Conservation (phyloP, 2,329 filamentous ascomycete genomes). For the Neopestalotiopsis sp. region DNA sequence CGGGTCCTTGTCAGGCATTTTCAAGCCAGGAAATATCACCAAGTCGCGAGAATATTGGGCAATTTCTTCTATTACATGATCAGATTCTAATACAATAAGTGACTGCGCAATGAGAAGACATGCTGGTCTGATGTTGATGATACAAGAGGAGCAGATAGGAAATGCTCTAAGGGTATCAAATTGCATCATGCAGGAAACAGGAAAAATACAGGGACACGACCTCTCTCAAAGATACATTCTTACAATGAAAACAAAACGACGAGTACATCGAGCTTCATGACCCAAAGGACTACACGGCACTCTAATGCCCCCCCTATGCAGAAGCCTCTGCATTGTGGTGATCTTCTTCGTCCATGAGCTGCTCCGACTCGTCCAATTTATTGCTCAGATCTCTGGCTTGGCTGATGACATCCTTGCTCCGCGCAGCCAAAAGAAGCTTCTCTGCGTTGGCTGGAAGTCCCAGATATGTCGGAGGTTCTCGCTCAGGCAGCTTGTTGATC, state of each 20-base stretch:
- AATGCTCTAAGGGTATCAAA: slow-evolving; percentile 7
- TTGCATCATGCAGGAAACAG: not conserved
- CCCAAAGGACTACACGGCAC: not conserved
- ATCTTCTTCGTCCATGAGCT: slow-evolving; percentile 73
- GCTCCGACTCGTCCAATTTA: slow-evolving; percentile 91
- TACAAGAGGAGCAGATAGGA: not conserved
- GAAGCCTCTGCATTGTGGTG: not conserved
- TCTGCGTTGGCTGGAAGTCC: slow-evolving; percentile 95
- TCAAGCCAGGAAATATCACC: no score
- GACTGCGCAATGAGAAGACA: not conserved
- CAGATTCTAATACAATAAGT: not conserved
- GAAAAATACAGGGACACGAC: not conserved
- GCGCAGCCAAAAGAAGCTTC: slow-evolving; percentile 88
- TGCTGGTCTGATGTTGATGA: not conserved
- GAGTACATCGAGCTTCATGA: not conserved
- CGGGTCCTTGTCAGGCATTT: no score
- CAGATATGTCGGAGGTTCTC: slow-evolving; percentile 94
- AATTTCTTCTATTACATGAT: not conserved
- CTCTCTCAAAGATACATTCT: not conserved
- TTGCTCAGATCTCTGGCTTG: slow-evolving; percentile 86
- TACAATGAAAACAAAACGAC: not conserved
- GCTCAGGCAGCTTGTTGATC: slow-evolving; percentile 91
- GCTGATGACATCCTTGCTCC: slow-evolving; percentile 82
- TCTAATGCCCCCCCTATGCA: not conserved
- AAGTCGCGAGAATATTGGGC: not conserved